Percentiles rank a stretch among this genome's conserved stretches.
These are phyloP conservation scores for Acmispon strigosus DNA, from an alignment of 306 rosid species.

Conservation along the genomic window DNA sequence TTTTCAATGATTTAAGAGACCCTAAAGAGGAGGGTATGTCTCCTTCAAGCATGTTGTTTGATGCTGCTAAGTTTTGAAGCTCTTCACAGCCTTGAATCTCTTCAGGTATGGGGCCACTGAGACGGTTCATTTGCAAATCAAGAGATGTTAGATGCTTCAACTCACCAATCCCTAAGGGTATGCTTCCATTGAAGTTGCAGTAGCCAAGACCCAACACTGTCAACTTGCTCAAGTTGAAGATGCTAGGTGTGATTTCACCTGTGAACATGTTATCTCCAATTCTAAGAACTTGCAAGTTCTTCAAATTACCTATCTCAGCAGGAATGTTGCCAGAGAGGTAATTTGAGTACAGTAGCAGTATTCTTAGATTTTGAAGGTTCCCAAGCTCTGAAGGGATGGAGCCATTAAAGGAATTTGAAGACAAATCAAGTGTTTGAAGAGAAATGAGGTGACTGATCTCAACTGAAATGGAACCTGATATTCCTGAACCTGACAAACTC, in stretches of 20 bases:
- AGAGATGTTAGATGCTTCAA: constrained; percentile 67
- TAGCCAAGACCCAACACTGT: constrained; percentile 56
- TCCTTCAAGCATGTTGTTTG: constrained; percentile 73
- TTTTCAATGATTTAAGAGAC: constrained; percentile 45
- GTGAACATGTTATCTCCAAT: constrained; percentile 70
- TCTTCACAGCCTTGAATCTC: constrained; percentile 53
- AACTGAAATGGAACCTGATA: constrained; percentile 61
- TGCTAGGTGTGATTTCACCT: constrained; percentile 59
- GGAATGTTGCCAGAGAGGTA: constrained; percentile 76
- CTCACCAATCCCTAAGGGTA: constrained; percentile 62
- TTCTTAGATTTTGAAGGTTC: constrained; percentile 51
- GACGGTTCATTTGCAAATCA: constrained; percentile 62
- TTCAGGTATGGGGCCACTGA: constrained; percentile 65
- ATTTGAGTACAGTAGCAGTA: constrained; percentile 58
- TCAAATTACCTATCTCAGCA: constrained; percentile 66
- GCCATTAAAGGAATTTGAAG: constrained; percentile 66
- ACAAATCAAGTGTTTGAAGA: constrained; percentile 76
- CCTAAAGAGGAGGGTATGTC: constrained; percentile 58
- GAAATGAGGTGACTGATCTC: constrained; percentile 45
- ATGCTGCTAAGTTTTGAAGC: constrained; percentile 69
- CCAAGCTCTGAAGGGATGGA: constrained; percentile 63
- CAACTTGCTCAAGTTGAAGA: constrained; percentile 63
- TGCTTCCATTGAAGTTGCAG: constrained; percentile 75
- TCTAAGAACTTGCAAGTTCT: constrained; percentile 70
- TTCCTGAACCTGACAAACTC: constrained; percentile 63